Conservation (phyloP, 164 flowering plant species). For the Vitis labrusca region DNA sequence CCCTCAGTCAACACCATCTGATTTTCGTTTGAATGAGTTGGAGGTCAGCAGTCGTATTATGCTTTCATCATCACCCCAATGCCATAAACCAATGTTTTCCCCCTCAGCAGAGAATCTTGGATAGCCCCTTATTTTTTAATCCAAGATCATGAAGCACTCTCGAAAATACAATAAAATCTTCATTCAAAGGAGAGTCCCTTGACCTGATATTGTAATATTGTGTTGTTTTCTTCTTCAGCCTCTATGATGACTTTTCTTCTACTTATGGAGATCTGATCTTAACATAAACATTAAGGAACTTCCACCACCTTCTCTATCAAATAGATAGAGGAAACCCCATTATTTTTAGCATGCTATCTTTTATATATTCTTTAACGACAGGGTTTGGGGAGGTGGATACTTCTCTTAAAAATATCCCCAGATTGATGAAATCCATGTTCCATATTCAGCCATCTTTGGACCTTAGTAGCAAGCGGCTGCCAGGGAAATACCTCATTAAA, state of each 20-base stretch:
- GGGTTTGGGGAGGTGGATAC: conserved; percentile 5
- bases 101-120: background rate
- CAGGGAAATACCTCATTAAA: background rate
- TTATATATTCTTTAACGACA: background rate
- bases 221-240: background rate
- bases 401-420: conserved; percentile 3
- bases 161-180: conserved; percentile 10
- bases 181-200: background rate
- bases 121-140: background rate
- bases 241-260: conserved; percentile 11
- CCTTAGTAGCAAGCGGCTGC: conserved; percentile 13
- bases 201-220: background rate
- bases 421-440: conserved; percentile 21
- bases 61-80: conserved; percentile 3
- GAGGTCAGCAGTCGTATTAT: background rate
- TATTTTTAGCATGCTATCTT: background rate
- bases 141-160: background rate
- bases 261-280: background rate
- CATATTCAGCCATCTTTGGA: conserved; percentile 10
- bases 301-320: background rate
- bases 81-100: conserved; percentile 9
- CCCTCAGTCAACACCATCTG: no score
- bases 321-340: background rate
- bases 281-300: background rate
- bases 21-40: background rate